Base-by-base conservation (phyloP, 208 protist genomes). In the Trypanosomatidae sp. region DNA sequence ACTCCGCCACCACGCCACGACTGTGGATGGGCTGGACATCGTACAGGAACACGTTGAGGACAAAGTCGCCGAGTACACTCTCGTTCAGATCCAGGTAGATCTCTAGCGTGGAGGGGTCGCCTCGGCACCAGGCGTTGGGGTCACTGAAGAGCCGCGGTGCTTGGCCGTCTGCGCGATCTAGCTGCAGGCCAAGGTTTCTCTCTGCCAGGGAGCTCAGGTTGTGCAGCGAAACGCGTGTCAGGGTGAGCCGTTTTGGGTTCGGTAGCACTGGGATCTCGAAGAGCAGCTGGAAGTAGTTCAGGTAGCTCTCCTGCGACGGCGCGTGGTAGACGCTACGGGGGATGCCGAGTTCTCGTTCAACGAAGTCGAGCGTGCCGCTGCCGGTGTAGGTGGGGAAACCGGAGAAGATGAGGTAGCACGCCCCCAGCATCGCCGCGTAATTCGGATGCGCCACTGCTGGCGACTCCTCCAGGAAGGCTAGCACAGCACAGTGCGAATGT, bases 281-380 rank as follows among this genome's bases (percentile, higher is more conserved):
- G 59, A 95, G 84, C 36, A 95, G 79, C 73, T 89, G 88, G 70
- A 95, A 95, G 76, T 92, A 95, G 62, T 90, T 92, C 69, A 87
- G 84, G 75, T 92, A 95, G 69, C 77, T 88, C 82, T 90, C 84
- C 76, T 95, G 90, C 25, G 87, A 92, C 9, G 86, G 79, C 0
- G 79, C 78, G 71, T 91, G 88, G 69, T 83, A 89, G 15, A 28
- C 55, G 69, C 90, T 95, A 55, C 81, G 84, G 10, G 47, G 13
- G 56, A 95, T 76, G 53, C 83, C 80, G 2, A 95, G 60, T 55
- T 90, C 82, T 62, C 79, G 68, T 75, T 95, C 88, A 0, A 95
- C 84, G 69, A 86, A 87, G 28, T 77, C 80, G 3, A 95, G 67
- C 28, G 81, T 89, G 13, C 74, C 84, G 47, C 71, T 88, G 30